Base-by-base conservation (phyloP, 495 filamentous ascomycete species). In the Paragyromitra xinjiangensis region DNA sequence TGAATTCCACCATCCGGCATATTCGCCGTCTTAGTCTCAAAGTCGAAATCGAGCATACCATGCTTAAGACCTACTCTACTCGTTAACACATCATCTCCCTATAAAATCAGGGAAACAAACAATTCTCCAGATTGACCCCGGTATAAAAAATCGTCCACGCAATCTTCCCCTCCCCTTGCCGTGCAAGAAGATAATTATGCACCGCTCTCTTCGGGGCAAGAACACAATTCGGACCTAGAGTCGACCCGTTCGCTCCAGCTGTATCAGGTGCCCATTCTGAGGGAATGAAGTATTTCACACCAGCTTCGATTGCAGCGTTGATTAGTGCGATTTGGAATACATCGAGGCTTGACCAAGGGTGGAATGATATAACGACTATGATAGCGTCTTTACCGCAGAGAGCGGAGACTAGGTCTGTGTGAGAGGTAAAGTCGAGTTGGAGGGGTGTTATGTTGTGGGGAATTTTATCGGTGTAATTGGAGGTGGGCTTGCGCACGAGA, bases 251-350 rank as follows among this genome's bases (percentile, higher is more conserved):
- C 2, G 37, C 39, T n/a, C n/a, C 61, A 6, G 37, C 8, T 16
- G 61, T 64, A 24, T 64, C 39, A 6, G 61, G 61, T 14, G 61
- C 39, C 19, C 37, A 64, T 64, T 44, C 39, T 7, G 39, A 42
- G 8, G 69, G 69, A 12, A 64, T 71, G 29, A 71, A 71, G 44
- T 71, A 42, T 40, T 71, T 71, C n/a, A 71, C 69, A 1, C 69
- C 58, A 0, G 69, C 69, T 5, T 50, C 58, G 26, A 64, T 64
- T 29, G 69, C 44, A 19, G 69, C 58, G 42, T 71, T 37, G 42
- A 71, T 64, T 16, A 63, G 16, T 26, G 42, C 34, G 16, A 34
- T 62, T 39, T 62, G 3, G 7, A 63, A 12, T 40, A 63, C 22
- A 16, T 63, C 37, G 39, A 44, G 61, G n/a, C 37, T 5, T 22